Base-by-base conservation (phyloP, 73 alveolate species). In the Urostyla sp. region DNA sequence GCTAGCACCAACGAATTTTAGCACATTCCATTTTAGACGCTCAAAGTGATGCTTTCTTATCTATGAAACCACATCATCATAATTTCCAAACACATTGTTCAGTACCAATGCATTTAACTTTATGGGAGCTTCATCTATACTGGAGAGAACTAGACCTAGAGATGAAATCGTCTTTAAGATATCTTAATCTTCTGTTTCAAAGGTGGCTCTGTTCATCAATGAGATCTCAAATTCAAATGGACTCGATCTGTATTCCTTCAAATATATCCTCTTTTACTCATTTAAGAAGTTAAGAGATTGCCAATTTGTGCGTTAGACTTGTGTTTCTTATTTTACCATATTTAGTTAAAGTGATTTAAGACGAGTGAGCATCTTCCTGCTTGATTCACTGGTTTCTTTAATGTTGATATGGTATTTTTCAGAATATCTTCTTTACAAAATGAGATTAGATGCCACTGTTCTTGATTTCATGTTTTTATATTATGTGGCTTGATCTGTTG, bases 111-210 rank as follows among this genome's bases (percentile, higher is more conserved):
- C 96, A 60, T 84, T 93, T 15, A 94, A 50, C 51, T 69, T 85
- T 13, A 94, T 61, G 0, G 96, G 96, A 15, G 97, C 97, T 53
- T 76, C 92, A 40, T 94, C 98, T 15, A 94, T 86, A 50, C 91
- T 91, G 7, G 76, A 80, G 32, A 91, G 27, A 0, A 91, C 94
- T 18, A 94, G 76, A 0, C 98, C 98, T 6, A 94, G 52, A 13
- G 96, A 78, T 51, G 84, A 76, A 20, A 93, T 46, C 16, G 88
- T 74, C 11, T 88, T 67, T 34, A 63, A 49, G 2, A 91, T 55
- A 53, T 82, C 92, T 46, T 56, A 46, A 2, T 87, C 91, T 20
- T 92, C 80, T 24, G 15, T 15, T 24, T 75, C 88, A 23, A 51
- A 74, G 20, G 67, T 21, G 18, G 32, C 76, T 37, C 74, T 59